These are phyloP conservation scores for Phaeosphaeriaceae sp. DNA, from an alignment of 2,329 filamentous ascomycete genomes.

Conservation along the genomic window DNA sequence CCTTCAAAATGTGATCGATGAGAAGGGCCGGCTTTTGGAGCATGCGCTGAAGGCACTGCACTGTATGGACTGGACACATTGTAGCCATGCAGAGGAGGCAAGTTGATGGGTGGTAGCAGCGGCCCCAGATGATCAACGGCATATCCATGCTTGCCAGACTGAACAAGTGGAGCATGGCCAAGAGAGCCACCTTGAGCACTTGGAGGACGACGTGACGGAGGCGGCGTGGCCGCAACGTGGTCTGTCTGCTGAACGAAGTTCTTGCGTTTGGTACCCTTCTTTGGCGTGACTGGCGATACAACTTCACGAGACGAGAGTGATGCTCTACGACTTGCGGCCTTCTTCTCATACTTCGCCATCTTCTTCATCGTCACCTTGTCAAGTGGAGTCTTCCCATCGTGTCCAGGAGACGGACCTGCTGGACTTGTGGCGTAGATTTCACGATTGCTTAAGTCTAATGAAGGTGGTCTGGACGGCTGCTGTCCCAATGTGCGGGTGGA, in stretches of 20 bases:
- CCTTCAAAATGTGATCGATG: background rate
- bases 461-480: background rate
- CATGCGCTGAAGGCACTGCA: background rate
- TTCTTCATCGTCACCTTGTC: conserved; percentile 5
- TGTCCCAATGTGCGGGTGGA: conserved; percentile 13
- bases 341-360: conserved; percentile 6
- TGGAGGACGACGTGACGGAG: background rate
- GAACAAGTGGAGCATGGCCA: background rate
- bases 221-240: background rate
- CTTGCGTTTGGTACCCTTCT: background rate
- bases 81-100: background rate
- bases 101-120: background rate
- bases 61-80: background rate
- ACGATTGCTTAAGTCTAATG: background rate
- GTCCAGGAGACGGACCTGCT: conserved; percentile 1
- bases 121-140: background rate
- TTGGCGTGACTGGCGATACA: background rate
- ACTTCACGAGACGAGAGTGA: background rate
- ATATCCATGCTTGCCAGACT: background rate
- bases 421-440: background rate
- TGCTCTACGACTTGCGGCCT: background rate
- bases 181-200: background rate
- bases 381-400: background rate
- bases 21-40: background rate
- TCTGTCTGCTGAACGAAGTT: background rate